phyloP scores from a whole-genome alignment of 1,284 basidiomycete species.

The Ceratobasidium sp. region DNA sequence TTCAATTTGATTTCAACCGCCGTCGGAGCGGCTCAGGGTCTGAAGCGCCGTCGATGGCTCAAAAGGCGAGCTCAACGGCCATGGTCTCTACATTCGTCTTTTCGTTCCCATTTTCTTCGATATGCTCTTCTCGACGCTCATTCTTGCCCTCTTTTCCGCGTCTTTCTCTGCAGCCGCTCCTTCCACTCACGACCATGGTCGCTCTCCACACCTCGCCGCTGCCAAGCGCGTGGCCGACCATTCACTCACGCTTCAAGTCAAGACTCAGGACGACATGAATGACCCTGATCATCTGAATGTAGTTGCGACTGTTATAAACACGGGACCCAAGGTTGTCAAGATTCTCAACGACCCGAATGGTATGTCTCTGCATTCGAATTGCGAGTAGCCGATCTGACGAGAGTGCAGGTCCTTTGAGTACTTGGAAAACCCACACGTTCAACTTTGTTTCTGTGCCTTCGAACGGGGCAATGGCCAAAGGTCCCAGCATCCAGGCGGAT shows the following conservation, averaged over 20 bases:
- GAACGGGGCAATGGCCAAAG: conserved; percentile 12
- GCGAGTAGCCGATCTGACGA: not conserved
- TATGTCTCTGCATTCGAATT: not conserved
- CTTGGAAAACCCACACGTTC: conserved; percentile 42
- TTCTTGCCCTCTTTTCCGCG: conserved; percentile 39
- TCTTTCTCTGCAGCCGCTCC: conserved; percentile 36
- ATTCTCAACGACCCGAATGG: conserved; percentile 43
- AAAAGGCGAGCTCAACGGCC: not conserved
- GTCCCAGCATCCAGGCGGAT: not conserved
- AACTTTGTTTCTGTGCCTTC: conserved; percentile 28
- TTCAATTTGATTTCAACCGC: not conserved
- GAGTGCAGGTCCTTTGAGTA: conserved; percentile 22
- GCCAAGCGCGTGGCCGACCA: conserved; percentile 2
- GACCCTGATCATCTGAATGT: conserved; percentile 37
- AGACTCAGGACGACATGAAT: conserved; percentile 39
- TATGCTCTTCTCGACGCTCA: conserved; percentile 35
- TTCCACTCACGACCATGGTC: conserved; percentile 18
- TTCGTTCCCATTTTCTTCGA: conserved; percentile 2
- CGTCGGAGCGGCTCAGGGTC: conserved; percentile 24
- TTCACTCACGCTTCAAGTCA: conserved; percentile 18
- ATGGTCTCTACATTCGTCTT: not conserved
- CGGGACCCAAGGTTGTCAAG: conserved; percentile 20
- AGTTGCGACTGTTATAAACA: conserved; percentile 30
- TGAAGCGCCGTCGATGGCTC: not conserved
- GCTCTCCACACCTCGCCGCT: not conserved